These are phyloP conservation scores for Notholithocarpus densiflorus DNA, from an alignment of 306 rosid species.

Conservation along the genomic window DNA sequence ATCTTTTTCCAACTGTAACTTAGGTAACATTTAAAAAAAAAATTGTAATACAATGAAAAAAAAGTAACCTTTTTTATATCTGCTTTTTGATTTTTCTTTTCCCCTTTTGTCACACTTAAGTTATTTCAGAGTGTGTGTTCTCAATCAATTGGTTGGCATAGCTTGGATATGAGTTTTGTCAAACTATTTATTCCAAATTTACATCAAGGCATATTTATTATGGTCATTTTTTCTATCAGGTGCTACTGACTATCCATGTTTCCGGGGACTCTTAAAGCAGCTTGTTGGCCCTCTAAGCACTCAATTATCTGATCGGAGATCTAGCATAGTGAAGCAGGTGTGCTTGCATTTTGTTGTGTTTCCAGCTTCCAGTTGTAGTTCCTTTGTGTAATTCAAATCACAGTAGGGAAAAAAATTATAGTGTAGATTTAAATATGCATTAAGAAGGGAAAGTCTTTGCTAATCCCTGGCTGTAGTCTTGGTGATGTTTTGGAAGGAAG, in stretches of 20 bases:
- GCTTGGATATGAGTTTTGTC: too few relatives aligned
- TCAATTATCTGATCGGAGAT: conserved; percentile 96
- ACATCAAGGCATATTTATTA: conserved; percentile 8
- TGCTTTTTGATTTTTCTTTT: too few relatives aligned
- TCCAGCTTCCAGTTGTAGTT: conserved; percentile 16
- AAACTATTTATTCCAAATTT: too few relatives aligned
- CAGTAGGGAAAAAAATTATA: not conserved
- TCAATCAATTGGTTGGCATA: too few relatives aligned
- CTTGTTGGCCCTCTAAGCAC: conserved; percentile 85
- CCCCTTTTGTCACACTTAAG: too few relatives aligned
- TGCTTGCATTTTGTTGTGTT: conserved; percentile 9
- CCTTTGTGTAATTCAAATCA: not conserved
- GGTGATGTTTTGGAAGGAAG: not conserved
- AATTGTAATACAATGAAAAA: too few relatives aligned
- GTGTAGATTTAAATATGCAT: not conserved
- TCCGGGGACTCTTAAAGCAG: conserved; percentile 87
- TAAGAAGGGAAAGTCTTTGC: not conserved
- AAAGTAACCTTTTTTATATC: too few relatives aligned
- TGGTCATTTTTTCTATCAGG: conserved; percentile 45
- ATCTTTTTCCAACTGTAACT: too few relatives aligned
- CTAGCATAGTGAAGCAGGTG: conserved; percentile 98
- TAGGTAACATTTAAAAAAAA: too few relatives aligned
- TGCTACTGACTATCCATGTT: conserved; percentile 85
- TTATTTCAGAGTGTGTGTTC: too few relatives aligned
- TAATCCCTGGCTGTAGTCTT: not conserved